Evolutionary conservation across 352 stramenopile species (phyloP), one percentile per base, ranked within the genome.

Genomic region (Blastocystis sp.): DNA sequence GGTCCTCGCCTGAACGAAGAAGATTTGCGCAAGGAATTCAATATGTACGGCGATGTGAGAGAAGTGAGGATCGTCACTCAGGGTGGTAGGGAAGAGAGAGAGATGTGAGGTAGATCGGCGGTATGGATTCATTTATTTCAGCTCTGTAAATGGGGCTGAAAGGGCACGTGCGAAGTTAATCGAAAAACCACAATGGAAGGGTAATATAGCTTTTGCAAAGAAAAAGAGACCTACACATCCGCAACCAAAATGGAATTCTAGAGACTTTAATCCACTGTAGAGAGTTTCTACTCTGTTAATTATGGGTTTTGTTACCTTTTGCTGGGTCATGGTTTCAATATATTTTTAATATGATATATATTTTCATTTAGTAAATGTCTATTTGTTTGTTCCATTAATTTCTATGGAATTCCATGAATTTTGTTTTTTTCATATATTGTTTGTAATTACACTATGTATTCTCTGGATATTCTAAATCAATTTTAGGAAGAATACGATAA

Each of bases 51-150:
- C 6, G 11, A 29, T 1, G 41, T 76, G 8, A 41, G 56, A 34
- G 64, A 54, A 15, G 39, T 76, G 6, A 39, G 41, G 6, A 76
- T 76, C 39, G 64, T 76, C 37, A 56, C 37, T 8, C 64, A 76
- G 20, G 39, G 62, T 13, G 62, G 62, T 73, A 56, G 64, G 26
- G 39, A 13, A 0, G 20, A 50, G 34, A 34, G 34, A 9, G 20
- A 39, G n/a, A n/a, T 66, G 18, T 56, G 13, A 39, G 5, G 23
- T 23, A 76, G 64, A 76, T 29, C 64, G 64, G 29, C 64, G 39
- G 20, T 76, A 76, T 43, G 64, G 23, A 11, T 76, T 76, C 64
- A n/a, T 76, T 4, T 76, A 76, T 26, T 76, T 76, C 39, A 55
- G 5, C 3, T 56, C 64, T 13, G 45, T 55, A 5, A 43, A 76